Conservation (phyloP, 257 asterid species). For the Solanum medicagineum region DNA sequence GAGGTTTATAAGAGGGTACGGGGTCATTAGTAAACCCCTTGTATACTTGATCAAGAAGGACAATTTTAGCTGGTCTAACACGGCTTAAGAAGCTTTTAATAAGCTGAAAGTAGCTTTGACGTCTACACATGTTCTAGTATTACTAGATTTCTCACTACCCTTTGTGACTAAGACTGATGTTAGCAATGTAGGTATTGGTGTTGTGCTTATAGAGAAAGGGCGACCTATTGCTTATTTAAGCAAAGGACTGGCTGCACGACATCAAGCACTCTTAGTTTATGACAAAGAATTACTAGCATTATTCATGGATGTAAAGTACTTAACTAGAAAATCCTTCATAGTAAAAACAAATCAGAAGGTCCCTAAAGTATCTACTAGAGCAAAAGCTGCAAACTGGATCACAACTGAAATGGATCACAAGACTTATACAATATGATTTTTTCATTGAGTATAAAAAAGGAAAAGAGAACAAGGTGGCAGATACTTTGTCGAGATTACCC, state of each 20-base stretch:
- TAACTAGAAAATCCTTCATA: not conserved
- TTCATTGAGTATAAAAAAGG: not conserved
- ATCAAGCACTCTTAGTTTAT: not conserved
- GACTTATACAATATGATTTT: too few species aligned
- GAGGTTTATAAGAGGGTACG: too few species aligned
- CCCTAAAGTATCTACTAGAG: not conserved
- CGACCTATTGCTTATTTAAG: not conserved
- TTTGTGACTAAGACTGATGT: not conserved
- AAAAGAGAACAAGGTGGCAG: not conserved
- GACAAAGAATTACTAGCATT: not conserved
- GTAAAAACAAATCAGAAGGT: too few species aligned
- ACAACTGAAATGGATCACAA: too few species aligned
- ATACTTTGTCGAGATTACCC: not conserved
- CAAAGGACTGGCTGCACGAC: not conserved
- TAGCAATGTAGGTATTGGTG: not conserved
- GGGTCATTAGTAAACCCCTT: too few species aligned
- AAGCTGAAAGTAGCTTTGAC: too few species aligned
- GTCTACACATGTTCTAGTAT: not conserved
- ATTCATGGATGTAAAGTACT: not conserved
- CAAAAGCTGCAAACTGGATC: not conserved
- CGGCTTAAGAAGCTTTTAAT: too few species aligned
- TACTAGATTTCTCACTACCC: not conserved
- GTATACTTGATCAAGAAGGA: too few species aligned
- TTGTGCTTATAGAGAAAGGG: not conserved
- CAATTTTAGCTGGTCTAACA: too few species aligned